phyloP scores from a whole-genome alignment of 768 basidiomycete species.

The Suillus subluteus region DNA sequence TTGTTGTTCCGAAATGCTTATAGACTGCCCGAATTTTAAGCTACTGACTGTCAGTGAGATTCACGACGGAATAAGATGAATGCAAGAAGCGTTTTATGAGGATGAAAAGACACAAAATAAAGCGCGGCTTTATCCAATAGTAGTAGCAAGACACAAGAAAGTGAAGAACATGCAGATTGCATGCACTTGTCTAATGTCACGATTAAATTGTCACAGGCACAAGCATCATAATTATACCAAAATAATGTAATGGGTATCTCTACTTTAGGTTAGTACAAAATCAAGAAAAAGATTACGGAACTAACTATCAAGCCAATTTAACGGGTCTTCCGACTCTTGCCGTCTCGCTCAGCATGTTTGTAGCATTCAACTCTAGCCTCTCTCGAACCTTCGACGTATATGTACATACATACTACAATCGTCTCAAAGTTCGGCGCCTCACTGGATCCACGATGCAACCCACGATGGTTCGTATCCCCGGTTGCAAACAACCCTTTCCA shows the following conservation, averaged over 20 bases:
- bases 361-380: slow-evolving; percentile 7
- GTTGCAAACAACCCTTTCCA: slow-evolving; percentile 8
- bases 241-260: slow-evolving; percentile 30
- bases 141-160: slow-evolving; percentile 11
- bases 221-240: slow-evolving; percentile 21
- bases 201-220: slow-evolving; percentile 42
- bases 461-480: slow-evolving; percentile 14
- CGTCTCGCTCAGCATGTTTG: slow-evolving; percentile 3
- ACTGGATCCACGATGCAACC: slow-evolving; percentile 30
- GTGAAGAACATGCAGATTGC: slow-evolving; percentile 27
- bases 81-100: slow-evolving; percentile 9
- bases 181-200: slow-evolving; percentile 24
- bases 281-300: neutral
- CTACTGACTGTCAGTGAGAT: neutral
- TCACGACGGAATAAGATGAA: slow-evolving; percentile 2
- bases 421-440: slow-evolving; percentile 22
- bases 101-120: neutral
- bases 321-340: slow-evolving; percentile 14
- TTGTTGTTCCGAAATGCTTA: slow-evolving; percentile 16
- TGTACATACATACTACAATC: slow-evolving; percentile 7
- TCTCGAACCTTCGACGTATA: slow-evolving; percentile 12
- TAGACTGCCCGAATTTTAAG: slow-evolving; percentile 7
- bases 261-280: slow-evolving; percentile 7
- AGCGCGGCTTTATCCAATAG: slow-evolving; percentile 10
- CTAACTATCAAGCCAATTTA: slow-evolving; percentile 7